Percentiles rank a stretch among this genome's conserved stretches.
Evolutionary conservation across 768 basidiomycete species (phyloP).

Genomic region (Leccinum sublutescens): DNA sequence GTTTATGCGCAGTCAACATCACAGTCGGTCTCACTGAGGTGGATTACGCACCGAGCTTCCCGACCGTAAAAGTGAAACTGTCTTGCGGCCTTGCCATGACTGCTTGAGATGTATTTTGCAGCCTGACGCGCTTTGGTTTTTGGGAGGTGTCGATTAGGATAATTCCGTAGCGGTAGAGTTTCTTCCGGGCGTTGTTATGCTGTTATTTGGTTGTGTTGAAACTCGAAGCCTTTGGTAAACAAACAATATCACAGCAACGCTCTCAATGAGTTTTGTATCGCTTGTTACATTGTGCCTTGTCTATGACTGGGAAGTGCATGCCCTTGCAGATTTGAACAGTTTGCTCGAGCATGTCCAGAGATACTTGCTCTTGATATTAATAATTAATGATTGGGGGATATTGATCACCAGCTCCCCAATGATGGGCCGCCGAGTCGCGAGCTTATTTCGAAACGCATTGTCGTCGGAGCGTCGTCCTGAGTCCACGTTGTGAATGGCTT

Average conservation of each 20-base stretch:
- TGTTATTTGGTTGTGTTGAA: slow-evolving; percentile 27
- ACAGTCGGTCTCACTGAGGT: slow-evolving; percentile 1
- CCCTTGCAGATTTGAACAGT: too few relatives aligned
- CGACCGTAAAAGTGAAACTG: slow-evolving; percentile 89
- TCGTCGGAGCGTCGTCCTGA: too few relatives aligned
- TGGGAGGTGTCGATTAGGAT: slow-evolving; percentile 1
- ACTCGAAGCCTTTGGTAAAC: slow-evolving; percentile 21
- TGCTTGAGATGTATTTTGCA: slow-evolving; percentile 3
- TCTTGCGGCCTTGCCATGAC: slow-evolving; percentile 46
- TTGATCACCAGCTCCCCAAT: too few relatives aligned
- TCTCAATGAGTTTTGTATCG: too few relatives aligned
- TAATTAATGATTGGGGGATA: too few relatives aligned
- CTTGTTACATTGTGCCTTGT: too few relatives aligned
- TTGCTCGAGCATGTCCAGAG: too few relatives aligned
- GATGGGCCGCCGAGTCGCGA: background rate
- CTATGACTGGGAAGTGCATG: too few relatives aligned
- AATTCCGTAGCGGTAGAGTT: background rate
- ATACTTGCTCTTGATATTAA: too few relatives aligned
- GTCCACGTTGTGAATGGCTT: slow-evolving; percentile 1
- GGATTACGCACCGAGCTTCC: slow-evolving; percentile 79
- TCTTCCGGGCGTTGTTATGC: slow-evolving; percentile 17
- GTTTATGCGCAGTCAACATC: slow-evolving; percentile 5
- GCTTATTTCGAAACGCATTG: too few relatives aligned
- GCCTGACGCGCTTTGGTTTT: slow-evolving; percentile 7
- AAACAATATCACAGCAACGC: background rate